These are phyloP conservation scores for Saururus chinensis DNA, from an alignment of 164 flowering plant species.

Conservation along the genomic window DNA sequence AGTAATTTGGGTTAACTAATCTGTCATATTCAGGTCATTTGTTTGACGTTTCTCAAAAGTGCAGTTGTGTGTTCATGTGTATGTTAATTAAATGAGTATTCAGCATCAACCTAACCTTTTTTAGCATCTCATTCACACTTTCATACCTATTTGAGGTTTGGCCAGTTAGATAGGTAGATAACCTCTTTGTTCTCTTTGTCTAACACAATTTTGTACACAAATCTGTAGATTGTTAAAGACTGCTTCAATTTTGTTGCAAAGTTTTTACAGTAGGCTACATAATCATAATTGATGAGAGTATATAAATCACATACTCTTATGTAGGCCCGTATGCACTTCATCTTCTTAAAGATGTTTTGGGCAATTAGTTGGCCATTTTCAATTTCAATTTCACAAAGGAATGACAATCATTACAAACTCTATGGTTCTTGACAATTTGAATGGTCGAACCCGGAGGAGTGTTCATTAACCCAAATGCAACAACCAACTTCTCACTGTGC, in stretches of 20 bases:
- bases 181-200: not conserved
- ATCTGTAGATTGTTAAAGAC: not conserved
- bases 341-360: too few relatives aligned
- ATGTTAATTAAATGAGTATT: too few relatives aligned
- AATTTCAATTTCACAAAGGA: slow-evolving; percentile 15
- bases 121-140: too few relatives aligned
- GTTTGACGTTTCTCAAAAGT: too few relatives aligned
- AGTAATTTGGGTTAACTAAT: too few relatives aligned
- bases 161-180: not conserved
- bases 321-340: too few relatives aligned
- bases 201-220: not conserved
- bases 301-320: too few relatives aligned
- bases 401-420: slow-evolving; percentile 32
- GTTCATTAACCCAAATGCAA: slow-evolving; percentile 25
- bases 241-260: not conserved
- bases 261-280: not conserved
- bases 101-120: too few relatives aligned
- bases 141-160: too few relatives aligned
- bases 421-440: slow-evolving; percentile 28
- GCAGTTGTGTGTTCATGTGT: too few relatives aligned
- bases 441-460: slow-evolving; percentile 10
- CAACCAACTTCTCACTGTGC: slow-evolving; percentile 26
- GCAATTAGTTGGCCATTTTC: too few relatives aligned
- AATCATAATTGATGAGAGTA: not conserved
- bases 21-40: too few relatives aligned